phyloP scores from a whole-genome alignment of 352 stramenopile genomes.

The Pythium chondricola region DNA sequence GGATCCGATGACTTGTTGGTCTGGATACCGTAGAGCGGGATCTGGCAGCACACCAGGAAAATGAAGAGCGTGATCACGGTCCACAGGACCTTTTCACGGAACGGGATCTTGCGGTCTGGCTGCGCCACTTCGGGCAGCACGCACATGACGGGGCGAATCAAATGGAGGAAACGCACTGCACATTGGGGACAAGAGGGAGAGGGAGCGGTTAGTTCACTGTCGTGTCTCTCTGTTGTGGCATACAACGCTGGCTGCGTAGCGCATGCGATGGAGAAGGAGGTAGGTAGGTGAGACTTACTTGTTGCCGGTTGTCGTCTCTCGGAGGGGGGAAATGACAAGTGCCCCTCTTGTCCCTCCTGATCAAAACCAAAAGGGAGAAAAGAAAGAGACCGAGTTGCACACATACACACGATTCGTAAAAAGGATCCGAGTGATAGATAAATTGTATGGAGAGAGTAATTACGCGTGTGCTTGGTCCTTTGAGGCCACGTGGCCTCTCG shows the following conservation, averaged over 20 bases:
- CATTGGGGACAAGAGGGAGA: neutral
- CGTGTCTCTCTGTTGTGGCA: no score
- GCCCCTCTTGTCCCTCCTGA: neutral
- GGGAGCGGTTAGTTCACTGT: slow-evolving; percentile 1
- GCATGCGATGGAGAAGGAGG: neutral
- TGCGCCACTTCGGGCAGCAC: slow-evolving; percentile 96
- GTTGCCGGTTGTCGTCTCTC: slow-evolving; percentile 19
- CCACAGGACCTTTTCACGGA: slow-evolving; percentile 99
- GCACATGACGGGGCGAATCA: slow-evolving; percentile 98
- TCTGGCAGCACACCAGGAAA: slow-evolving; percentile 99
- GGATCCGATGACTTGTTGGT: slow-evolving; percentile 98
- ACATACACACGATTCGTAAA: neutral
- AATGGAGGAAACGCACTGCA: slow-evolving; percentile 95
- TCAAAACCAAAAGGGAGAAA: neutral
- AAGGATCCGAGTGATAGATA: neutral
- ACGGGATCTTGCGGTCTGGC: slow-evolving; percentile 97
- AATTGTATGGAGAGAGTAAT: slow-evolving; percentile 2
- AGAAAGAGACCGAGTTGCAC: neutral
- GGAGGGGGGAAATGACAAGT: slow-evolving; percentile 23
- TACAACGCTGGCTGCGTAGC: no score
- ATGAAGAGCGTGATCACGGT: slow-evolving; percentile 99
- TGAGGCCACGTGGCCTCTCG: neutral
- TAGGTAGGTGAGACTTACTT: slow-evolving; percentile 9
- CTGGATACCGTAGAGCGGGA: slow-evolving; percentile 99
- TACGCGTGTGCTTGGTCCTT: neutral